phyloP scores from a whole-genome alignment of 169 alveolate species.

The Plasmodium malariae region DNA sequence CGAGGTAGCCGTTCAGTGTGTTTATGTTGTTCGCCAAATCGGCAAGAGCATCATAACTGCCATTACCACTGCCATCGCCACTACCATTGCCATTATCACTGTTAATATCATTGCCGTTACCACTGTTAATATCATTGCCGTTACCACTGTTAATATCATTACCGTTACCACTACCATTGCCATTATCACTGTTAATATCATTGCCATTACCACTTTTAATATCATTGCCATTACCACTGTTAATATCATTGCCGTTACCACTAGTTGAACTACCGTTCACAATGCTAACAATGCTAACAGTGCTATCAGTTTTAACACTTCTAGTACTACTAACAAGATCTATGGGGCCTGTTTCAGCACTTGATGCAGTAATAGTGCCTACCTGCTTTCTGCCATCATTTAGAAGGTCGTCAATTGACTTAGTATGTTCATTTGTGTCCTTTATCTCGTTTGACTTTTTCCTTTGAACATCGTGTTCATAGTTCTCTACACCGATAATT shows the following conservation, averaged over 20 bases:
- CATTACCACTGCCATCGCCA: background rate
- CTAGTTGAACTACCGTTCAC: too few species aligned
- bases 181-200: too few species aligned
- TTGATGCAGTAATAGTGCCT: background rate
- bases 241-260: background rate
- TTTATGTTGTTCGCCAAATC: background rate
- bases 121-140: background rate
- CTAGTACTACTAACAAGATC: background rate
- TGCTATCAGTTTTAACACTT: background rate
- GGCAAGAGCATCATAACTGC: background rate
- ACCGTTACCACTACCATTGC: background rate
- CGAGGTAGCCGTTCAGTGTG: background rate
- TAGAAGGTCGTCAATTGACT: background rate
- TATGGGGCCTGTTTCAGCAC: background rate
- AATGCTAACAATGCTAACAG: background rate
- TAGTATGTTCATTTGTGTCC: background rate
- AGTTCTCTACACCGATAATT: constrained; percentile 70
- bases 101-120: background rate
- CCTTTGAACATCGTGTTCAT: background rate
- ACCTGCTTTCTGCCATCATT: background rate
- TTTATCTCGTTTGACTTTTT: background rate
- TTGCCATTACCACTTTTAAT: background rate
- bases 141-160: too few species aligned
- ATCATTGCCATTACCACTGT: background rate
- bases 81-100: background rate